phyloP scores from a whole-genome alignment of 1,139 yeast genomes.

The Debaryomycetaceae sp. region DNA sequence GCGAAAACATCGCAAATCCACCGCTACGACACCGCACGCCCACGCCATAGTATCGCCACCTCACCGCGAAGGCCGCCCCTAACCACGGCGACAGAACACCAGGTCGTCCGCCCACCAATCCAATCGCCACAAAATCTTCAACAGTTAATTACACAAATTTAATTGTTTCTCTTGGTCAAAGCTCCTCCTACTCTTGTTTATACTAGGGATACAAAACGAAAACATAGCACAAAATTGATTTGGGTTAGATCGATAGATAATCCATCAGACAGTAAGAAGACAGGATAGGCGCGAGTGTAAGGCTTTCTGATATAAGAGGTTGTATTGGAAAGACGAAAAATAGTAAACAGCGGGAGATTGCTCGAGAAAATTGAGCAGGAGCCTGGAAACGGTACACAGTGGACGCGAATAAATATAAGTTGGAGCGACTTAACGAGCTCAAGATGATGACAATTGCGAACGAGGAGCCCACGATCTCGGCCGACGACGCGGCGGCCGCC shows the following conservation, averaged over 20 bases:
- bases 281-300: neutral
- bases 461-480: slow-evolving; percentile 22
- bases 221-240: slow-evolving; percentile 14
- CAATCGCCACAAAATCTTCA: slow-evolving; percentile 10
- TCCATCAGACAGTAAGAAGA: neutral
- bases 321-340: neutral
- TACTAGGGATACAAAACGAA: slow-evolving; percentile 7
- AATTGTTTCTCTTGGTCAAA: neutral
- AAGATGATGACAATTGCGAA: slow-evolving; percentile 25
- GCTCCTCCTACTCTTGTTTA: slow-evolving; percentile 5
- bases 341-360: neutral
- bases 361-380: neutral
- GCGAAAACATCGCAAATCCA: too few species aligned
- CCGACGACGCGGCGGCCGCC: slow-evolving; percentile 26
- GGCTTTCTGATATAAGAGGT: neutral
- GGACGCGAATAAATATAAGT: neutral
- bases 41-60: too few species aligned
- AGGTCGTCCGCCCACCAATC: neutral
- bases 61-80: too few species aligned
- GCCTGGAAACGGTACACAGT: neutral
- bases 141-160: slow-evolving; percentile 10
- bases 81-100: too few species aligned
- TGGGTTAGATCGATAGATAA: slow-evolving; percentile 1
- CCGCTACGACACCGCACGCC: too few species aligned
- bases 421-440: neutral